A percentile compares a stretch with the other conserved stretches of the same genome.
Evolutionary conservation across 2,329 filamentous ascomycete species (phyloP).

Genomic region (Diaporthe citrichinensis): DNA sequence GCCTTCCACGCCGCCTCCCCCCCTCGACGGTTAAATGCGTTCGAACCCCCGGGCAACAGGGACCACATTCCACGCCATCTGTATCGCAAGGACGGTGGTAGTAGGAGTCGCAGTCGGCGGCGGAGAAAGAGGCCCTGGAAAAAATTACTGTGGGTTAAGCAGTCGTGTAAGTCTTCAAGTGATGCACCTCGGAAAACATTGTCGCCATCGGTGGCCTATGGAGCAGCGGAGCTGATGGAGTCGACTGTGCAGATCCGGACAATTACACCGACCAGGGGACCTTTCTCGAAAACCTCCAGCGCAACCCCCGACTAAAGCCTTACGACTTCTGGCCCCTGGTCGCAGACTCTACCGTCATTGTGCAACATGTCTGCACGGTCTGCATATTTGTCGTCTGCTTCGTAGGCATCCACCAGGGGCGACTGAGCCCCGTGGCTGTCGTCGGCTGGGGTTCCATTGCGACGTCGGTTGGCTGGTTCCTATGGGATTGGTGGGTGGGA

Average conservation of each 20-base stretch:
- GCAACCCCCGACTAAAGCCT: constrained; percentile 91
- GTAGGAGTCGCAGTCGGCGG: constrained; percentile 75
- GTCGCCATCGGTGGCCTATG: not conserved
- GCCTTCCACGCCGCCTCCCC: constrained; percentile 78
- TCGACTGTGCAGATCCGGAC: constrained; percentile 79
- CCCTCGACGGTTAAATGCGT: constrained; percentile 65
- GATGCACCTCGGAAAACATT: not conserved
- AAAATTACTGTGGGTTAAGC: constrained; percentile 98
- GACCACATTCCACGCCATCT: constrained; percentile 55
- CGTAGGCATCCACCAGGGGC: constrained; percentile 87
- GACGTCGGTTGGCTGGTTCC: constrained; percentile 88
- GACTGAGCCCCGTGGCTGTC: constrained; percentile 90
- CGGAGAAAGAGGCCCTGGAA: constrained; percentile 85
- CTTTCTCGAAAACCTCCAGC: constrained; percentile 94
- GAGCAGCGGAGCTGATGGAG: constrained; percentile 2
- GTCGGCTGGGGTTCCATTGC: constrained; percentile 87
- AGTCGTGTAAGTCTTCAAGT: constrained; percentile 76
- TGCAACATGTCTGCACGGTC: constrained; percentile 96
- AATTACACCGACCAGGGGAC: constrained; percentile 98
- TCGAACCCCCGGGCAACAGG: constrained; percentile 47
- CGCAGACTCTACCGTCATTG: constrained; percentile 94
- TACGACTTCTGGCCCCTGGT: constrained; percentile 99
- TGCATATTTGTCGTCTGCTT: constrained; percentile 96
- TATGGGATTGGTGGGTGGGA: constrained; percentile 93
- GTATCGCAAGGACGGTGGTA: constrained; percentile 64